Evolutionary conservation across 1,284 basidiomycete species (phyloP), one percentile per base, ranked within the genome.

Genomic region (Naganishia cerealis): DNA sequence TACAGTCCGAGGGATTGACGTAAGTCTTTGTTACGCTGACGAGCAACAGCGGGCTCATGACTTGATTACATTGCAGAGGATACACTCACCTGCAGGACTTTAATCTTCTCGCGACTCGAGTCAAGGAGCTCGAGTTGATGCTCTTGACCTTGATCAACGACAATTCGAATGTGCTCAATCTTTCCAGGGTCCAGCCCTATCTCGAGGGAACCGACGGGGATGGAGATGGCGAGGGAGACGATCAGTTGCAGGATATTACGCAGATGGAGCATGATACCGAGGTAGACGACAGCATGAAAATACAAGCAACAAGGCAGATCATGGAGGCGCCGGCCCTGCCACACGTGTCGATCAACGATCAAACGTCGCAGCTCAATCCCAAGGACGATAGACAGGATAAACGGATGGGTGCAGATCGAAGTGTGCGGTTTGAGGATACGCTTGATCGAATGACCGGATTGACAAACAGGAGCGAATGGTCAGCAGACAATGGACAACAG

Each of bases 71-170:
- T 38, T n/a, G 15, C 69, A 73, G 73, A 1, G 73, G 73, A 18
- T 74, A 74, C 57, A 74, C 73, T 0, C 73, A 73, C 46, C 70
- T 73, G 5, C 54, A 69, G 12, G 73, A 73, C 42, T 71, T 71
- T 15, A 66, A 68, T n/a, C 69, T 72, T 43, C 67, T 73, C 24
- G 68, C 71, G 2, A 72, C 66, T 40, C 71, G 73, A 33, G 70
- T 72, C 4, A 61, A 68, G 10, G 71, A 73, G 63, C 70, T 72
- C 46, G 73, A 73, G 69, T 39, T 62, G n/a, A 62, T 62, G 59
- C 59, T 62, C 16, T 36, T 62, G 15, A 62, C 59, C 9, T 21
- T 62, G 46, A 50, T 62, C 46, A 62, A 62, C 59, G 59, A 62
- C n/a, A 62, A 62, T 21, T 40, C 59, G 13, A 36, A 33, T 13